phyloP scores from a whole-genome alignment of 208 protist species.

The Trypanosoma scelopori region DNA sequence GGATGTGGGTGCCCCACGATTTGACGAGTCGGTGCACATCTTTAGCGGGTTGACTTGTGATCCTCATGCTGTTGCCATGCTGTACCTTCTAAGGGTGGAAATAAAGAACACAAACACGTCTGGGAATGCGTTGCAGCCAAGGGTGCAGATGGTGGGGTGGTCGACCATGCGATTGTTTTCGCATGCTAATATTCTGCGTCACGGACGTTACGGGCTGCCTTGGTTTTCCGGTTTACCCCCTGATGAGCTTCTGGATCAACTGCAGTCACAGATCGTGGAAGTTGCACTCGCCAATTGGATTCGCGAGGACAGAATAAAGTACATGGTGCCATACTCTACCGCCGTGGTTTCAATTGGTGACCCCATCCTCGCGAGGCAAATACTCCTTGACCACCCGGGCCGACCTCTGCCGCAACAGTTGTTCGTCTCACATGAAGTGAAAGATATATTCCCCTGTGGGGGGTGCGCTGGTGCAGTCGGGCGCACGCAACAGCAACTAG shows the following conservation, averaged over 20 bases:
- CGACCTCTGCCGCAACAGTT: slow-evolving; percentile 41
- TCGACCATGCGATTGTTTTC: slow-evolving; percentile 60
- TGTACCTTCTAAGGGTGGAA: slow-evolving; percentile 61
- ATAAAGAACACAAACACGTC: not conserved
- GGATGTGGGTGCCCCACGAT: slow-evolving; percentile 55
- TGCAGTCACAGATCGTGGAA: slow-evolving; percentile 45
- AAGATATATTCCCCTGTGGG: slow-evolving; percentile 38
- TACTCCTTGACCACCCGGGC: slow-evolving; percentile 49
- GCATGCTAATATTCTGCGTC: slow-evolving; percentile 42
- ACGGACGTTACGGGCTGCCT: slow-evolving; percentile 60
- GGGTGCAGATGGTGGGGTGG: slow-evolving; percentile 38
- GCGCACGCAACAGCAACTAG: slow-evolving; percentile 36
- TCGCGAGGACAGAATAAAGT: slow-evolving; percentile 32
- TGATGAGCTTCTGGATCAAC: slow-evolving; percentile 32
- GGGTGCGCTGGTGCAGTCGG: slow-evolving; percentile 56
- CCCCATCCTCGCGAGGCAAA: slow-evolving; percentile 28
- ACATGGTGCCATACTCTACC: slow-evolving; percentile 44
- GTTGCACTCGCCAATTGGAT: slow-evolving; percentile 39
- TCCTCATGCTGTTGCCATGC: slow-evolving; percentile 30
- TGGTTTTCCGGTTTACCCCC: slow-evolving; percentile 41
- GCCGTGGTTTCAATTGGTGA: slow-evolving; percentile 68
- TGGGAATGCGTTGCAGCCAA: no score
- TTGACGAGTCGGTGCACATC: slow-evolving; percentile 54
- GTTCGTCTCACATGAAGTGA: slow-evolving; percentile 36
- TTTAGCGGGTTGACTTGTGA: slow-evolving; percentile 36